These are phyloP conservation scores for Hymenoscyphus repandus DNA, from an alignment of 2,329 filamentous ascomycete species.

Conservation along the genomic window DNA sequence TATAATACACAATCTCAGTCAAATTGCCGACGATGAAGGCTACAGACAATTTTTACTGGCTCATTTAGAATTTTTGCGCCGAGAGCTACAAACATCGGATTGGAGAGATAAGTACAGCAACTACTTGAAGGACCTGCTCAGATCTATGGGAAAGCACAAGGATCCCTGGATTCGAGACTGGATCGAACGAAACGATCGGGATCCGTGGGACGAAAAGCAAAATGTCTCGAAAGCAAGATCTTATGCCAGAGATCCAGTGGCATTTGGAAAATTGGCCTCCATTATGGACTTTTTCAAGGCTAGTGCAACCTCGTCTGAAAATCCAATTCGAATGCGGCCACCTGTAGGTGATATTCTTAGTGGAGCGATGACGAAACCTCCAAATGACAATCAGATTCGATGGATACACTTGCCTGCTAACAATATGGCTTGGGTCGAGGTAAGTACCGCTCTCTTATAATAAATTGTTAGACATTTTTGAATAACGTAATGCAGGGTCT, in stretches of 20 bases:
- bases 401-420: constrained; percentile 1
- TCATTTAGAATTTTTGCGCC: no score
- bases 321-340: neutral
- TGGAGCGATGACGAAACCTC: neutral
- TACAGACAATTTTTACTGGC: no score
- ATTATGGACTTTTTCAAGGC: neutral
- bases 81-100: no score
- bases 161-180: neutral
- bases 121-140: no score
- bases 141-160: no score
- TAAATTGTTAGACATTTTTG: no score
- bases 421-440: neutral
- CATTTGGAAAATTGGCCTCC: neutral
- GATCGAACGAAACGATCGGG: neutral
- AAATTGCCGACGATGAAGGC: no score
- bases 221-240: neutral
- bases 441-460: neutral
- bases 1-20: no score
- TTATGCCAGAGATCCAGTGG: neutral
- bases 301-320: neutral
- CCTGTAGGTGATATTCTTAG: neutral
- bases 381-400: neutral
- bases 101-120: no score
- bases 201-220: neutral
- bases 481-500: neutral